Percentiles rank a stretch among this genome's conserved stretches.
Evolutionary conservation across 1,284 basidiomycete species (phyloP).

Genomic region (Naganishia liquefaciens): DNA sequence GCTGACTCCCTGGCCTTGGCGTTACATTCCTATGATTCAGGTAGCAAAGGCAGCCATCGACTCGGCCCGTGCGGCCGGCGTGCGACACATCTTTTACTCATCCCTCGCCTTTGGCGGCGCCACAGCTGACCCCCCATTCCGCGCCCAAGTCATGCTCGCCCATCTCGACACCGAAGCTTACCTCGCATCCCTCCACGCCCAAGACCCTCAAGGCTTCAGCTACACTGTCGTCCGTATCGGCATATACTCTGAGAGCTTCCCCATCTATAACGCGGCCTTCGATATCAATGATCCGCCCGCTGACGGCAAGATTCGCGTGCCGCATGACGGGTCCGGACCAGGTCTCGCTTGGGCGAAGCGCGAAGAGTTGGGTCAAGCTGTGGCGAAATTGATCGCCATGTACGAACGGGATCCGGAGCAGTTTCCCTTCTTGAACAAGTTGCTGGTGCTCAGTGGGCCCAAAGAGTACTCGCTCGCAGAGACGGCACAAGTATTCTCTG

Average conservation of each 20-base stretch:
- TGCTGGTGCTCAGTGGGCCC: constrained; percentile 22
- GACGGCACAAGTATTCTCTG: constrained; percentile 16
- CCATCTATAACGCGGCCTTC: constrained; percentile 31
- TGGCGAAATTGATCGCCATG: constrained; percentile 16
- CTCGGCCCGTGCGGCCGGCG: constrained; percentile 32
- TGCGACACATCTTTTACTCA: constrained; percentile 36
- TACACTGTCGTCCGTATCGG: constrained; percentile 34
- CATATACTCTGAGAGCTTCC: constrained; percentile 34
- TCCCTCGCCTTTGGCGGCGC: constrained; percentile 35
- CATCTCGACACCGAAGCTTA: constrained; percentile 38
- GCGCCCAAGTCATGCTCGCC: constrained; percentile 37
- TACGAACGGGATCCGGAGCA: not conserved
- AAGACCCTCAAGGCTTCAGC: constrained; percentile 6
- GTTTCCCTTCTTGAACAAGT: constrained; percentile 14
- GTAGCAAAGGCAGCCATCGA: constrained; percentile 36
- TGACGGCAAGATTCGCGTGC: constrained; percentile 15
- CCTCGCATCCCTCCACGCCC: constrained; percentile 12
- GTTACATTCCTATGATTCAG: not conserved
- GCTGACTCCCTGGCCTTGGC: too few relatives aligned
- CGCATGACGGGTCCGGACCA: constrained; percentile 23
- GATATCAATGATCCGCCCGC: constrained; percentile 6
- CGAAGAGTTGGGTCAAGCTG: constrained; percentile 32
- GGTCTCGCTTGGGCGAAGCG: constrained; percentile 32
- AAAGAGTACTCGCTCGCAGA: constrained; percentile 14
- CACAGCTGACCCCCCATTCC: not conserved